Conservation (phyloP, 176 grass and related monocot species). For the Secale cereale region DNA sequence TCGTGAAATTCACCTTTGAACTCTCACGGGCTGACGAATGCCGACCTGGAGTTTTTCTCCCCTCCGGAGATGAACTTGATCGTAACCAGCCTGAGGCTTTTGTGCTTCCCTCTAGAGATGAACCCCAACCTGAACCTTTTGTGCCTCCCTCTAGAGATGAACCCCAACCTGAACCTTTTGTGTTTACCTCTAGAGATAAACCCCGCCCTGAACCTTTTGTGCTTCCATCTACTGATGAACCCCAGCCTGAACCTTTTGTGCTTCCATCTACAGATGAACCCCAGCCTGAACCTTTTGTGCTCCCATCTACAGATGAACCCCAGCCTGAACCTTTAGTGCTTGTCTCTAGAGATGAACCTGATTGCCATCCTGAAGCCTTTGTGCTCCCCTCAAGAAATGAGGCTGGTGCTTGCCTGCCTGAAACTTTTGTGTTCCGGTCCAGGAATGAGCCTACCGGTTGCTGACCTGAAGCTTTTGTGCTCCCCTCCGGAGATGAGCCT, state of each 20-base stretch:
- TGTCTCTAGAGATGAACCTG: not conserved
- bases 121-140: conserved; percentile 11
- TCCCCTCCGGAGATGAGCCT: not conserved
- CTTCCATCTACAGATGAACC: conserved; percentile 1
- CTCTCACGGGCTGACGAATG: conserved; percentile 35
- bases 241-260: not conserved
- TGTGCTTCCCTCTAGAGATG: not conserved
- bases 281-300: not conserved
- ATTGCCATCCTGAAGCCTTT: not conserved
- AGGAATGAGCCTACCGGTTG: not conserved
- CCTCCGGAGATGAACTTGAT: conserved; percentile 27
- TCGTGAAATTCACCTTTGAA: conserved; percentile 25
- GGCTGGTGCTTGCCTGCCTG: not conserved
- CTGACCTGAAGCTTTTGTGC: not conserved
- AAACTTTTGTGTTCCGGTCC: not conserved
- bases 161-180: conserved; percentile 4
- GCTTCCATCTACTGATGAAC: not conserved
- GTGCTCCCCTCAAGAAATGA: not conserved
- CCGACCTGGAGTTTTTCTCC: conserved; percentile 25
- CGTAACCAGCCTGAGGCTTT: conserved; percentile 16
- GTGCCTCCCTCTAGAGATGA: not conserved
- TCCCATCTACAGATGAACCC: not conserved
- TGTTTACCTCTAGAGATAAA: not conserved
- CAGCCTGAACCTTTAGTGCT: not conserved
- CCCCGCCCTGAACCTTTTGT: not conserved